Evolutionary conservation across 176 grass and related monocot species (phyloP).

Genomic region (Pharus latifolius): DNA sequence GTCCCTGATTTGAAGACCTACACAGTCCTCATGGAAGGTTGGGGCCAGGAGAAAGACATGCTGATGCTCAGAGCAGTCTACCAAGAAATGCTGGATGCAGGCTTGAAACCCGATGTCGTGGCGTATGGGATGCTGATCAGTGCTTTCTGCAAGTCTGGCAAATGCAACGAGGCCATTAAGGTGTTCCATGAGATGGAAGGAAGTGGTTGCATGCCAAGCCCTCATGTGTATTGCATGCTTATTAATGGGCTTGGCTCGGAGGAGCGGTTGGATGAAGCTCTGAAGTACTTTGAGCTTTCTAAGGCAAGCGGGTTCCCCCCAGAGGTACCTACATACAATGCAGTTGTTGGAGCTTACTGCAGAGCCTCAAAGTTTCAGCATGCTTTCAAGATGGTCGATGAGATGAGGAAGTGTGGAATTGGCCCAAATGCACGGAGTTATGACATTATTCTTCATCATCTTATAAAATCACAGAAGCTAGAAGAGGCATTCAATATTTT

Average conservation of each 20-base stretch:
- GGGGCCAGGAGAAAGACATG: conserved; percentile 10
- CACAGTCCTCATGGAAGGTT: conserved; percentile 40
- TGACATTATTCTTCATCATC: conserved; percentile 52
- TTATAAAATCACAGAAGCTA: conserved; percentile 42
- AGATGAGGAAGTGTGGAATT: conserved; percentile 51
- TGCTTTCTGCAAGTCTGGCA: conserved; percentile 49
- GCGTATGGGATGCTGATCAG: conserved; percentile 52
- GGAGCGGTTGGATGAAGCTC: conserved; percentile 48
- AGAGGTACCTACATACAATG: conserved; percentile 64
- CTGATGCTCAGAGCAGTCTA: conserved; percentile 21
- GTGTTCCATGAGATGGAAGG: conserved; percentile 53
- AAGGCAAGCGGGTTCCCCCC: conserved; percentile 50
- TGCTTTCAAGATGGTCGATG: conserved; percentile 52
- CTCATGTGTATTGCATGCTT: conserved; percentile 67
- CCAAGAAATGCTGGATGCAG: conserved; percentile 50
- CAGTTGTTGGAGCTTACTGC: conserved; percentile 59
- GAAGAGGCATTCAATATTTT: conserved; percentile 49
- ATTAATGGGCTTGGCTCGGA: conserved; percentile 53
- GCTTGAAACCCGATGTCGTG: conserved; percentile 46
- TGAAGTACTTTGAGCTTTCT: conserved; percentile 58
- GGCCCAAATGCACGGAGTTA: conserved; percentile 54
- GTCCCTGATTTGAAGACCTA: conserved; percentile 36
- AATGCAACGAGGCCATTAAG: conserved; percentile 60
- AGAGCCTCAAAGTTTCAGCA: conserved; percentile 41
- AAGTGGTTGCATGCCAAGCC: conserved; percentile 46